Conservation (phyloP, 176 grass and related monocot genomes). For the Aegilops bicornis region DNA sequence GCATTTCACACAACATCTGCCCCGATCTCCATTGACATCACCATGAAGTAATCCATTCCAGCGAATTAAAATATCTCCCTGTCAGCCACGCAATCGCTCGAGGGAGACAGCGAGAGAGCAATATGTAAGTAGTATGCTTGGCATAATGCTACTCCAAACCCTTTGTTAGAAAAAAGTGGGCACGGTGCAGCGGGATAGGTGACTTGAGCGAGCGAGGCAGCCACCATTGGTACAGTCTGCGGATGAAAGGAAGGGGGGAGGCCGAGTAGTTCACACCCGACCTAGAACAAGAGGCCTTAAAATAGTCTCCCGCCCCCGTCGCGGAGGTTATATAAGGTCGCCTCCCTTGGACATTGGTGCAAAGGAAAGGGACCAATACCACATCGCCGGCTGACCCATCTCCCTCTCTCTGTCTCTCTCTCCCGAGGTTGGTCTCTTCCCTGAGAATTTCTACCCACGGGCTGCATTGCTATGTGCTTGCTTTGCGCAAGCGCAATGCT, state of each 20-base stretch:
- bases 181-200: no score
- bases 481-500: background rate
- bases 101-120: no score
- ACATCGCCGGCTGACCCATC: constrained; percentile 43
- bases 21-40: no score
- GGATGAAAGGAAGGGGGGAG: constrained; percentile 2
- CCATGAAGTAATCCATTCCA: no score
- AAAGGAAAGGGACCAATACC: constrained; percentile 37
- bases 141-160: no score
- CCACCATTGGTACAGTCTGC: constrained; percentile 61
- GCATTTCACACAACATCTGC: no score
- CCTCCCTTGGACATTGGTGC: constrained; percentile 23
- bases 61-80: no score
- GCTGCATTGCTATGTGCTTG: background rate
- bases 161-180: no score
- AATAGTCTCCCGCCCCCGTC: constrained; percentile 17
- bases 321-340: constrained; percentile 43
- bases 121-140: no score
- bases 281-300: constrained; percentile 30
- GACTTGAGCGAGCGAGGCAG: background rate
- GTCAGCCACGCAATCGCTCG: no score
- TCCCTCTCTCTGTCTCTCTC: background rate
- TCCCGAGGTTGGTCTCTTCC: no score
- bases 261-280: constrained; percentile 44
- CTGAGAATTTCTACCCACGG: background rate